Evolutionary conservation across 106 monocot genomes (phyloP), one percentile per base, ranked within the genome.

Genomic region (Acanthochlamys bracteata): DNA sequence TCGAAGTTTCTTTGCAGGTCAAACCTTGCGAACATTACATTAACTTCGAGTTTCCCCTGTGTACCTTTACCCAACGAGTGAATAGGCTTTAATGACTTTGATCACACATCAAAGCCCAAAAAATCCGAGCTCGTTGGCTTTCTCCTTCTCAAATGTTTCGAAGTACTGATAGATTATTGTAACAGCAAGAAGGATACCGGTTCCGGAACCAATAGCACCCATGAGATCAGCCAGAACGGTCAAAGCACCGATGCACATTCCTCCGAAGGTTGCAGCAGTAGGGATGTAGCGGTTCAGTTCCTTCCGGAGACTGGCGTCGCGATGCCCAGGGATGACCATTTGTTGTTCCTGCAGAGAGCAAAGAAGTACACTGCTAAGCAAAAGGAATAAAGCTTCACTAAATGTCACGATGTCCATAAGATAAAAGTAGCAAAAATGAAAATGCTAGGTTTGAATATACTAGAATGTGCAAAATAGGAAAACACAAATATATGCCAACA

Each of bases 241-340:
- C 20, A 84, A n/a, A 10, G 84, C 84, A 4, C 84, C 79, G 20
- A 84, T 79, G 76, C 79, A 84, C 75, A 80, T 71, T 11, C 84
- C 84, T 7, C 84, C 84, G 58, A 84, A 84, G 19, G 84, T 76
- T 12, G 84, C 84, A 11, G 84, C 84, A 39, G 84, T 84, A 40
- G 84, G 84, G 58, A 84, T 84, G 59, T 84, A 84, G 19, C 79
- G 76, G 49, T 79, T 84, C 72, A 84, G 41, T 54, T 79, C 84
- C 73, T 84, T 84, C 66, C 79, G 84, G 25, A 84, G 62, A 64
- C 79, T 84, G 12, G 84, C 79, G 24, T 84, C 84, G 9, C 84
- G 61, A 40, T 84, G 84, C 19, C 84, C 84, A 20, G 84, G 79
- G 79, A 84, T 84, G 65, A 84, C 84, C 84, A 84, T 84, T 84